Conservation (phyloP, 1,284 basidiomycete genomes). For the Ceratobasidium sp. region DNA sequence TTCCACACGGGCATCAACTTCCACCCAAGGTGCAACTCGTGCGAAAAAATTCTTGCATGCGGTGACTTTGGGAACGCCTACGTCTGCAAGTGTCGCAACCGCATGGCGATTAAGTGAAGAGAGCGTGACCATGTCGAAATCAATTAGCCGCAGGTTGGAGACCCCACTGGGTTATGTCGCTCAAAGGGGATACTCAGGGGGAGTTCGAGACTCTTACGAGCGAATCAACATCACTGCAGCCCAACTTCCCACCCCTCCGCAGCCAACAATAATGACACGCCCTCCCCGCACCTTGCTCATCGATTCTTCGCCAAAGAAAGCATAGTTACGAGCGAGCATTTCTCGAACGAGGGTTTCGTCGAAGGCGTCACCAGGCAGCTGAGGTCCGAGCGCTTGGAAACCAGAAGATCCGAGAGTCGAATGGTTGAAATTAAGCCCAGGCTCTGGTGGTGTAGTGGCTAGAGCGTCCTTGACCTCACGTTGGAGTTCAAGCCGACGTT, state of each 20-base stretch:
- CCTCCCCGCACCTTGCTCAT: conserved; percentile 84
- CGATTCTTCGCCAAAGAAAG: conserved; percentile 92
- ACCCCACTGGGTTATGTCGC: conserved; percentile 67
- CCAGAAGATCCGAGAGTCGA: neutral
- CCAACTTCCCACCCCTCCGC: conserved; percentile 97
- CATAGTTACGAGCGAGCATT: conserved; percentile 93
- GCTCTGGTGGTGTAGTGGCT: conserved; percentile 26
- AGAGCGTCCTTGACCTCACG: conserved; percentile 62
- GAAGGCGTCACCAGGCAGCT: conserved; percentile 58
- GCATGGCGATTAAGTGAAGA: conserved; percentile 96
- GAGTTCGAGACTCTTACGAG: conserved; percentile 68
- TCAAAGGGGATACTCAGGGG: neutral
- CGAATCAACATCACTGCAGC: conserved; percentile 93
- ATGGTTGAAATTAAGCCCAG: conserved; percentile 11
- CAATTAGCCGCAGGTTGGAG: conserved; percentile 78
- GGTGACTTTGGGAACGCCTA: conserved; percentile 94
- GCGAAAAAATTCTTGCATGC: conserved; percentile 80
- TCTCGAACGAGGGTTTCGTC: conserved; percentile 85
- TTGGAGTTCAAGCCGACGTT: conserved; percentile 68
- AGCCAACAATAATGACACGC: conserved; percentile 90
- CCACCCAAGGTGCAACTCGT: conserved; percentile 77
- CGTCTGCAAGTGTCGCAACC: conserved; percentile 90
- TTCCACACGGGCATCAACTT: conserved; percentile 86
- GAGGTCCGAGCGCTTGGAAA: neutral
- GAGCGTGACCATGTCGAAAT: conserved; percentile 95